Evolutionary conservation across 345 rosid species (phyloP), one percentile per base, ranked within the genome.

Genomic region (Brassica juncea): DNA sequence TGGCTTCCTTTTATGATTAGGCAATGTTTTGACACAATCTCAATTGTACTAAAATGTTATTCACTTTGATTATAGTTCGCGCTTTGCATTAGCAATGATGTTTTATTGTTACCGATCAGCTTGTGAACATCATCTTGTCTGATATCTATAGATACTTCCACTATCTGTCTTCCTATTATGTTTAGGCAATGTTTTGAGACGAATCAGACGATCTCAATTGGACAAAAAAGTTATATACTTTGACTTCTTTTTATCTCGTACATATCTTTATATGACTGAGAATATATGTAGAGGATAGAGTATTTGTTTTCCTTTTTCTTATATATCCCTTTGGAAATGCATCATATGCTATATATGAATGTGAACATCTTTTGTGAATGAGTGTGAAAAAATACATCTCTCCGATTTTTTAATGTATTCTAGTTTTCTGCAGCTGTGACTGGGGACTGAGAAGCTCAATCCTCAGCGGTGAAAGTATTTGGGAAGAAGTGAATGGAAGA

Each of bases 371-470:
- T 44, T 37, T 73, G 47, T 55, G 54, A 25, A 66, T 14, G 16
- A n/a, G 14, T 37, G 35, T 66, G 64, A 62, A 61, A 35, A 21
- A 71, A 28, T 57, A 11, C 69, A 49, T 75, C 42, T 66, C 9
- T 81, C 42, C 52, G 58, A 8, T 32, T 58, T 19, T 75, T 75
- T 81, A 69, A 84, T 73, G 59, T 64, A 35, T 64, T 81, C 63
- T 39, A 55, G 2, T 66, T 75, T n/a, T 85, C 69, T 86, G 87
- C 96, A 95, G 99, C 83, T 90, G 94, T 82, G 93, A 95, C 84
- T 95, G 99, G 99, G 79, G 35, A 58, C 84, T 85, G 84, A 85
- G 99, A 82, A 84, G 72, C 55, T 75, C 85, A 49, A 74, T 92
- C 75, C 82, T 75, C 62, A 70, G 83, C 69, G 82, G 83, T 63